Evolutionary conservation across 2,329 filamentous ascomycete genomes (phyloP), one percentile per base, ranked within the genome.

Genomic region (Scedosporium boydii): DNA sequence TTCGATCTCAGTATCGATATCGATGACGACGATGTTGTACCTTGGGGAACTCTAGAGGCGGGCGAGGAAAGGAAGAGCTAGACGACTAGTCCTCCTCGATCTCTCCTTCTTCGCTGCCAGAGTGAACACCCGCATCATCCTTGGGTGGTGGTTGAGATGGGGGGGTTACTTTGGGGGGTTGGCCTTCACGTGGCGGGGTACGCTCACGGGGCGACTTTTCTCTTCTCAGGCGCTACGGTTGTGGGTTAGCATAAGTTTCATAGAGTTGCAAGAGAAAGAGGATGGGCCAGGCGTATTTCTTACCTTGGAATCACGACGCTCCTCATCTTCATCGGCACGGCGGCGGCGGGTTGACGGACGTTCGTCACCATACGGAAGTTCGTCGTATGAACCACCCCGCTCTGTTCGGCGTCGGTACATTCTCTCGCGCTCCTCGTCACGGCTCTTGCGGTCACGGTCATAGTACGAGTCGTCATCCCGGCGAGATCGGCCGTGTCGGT

Each of bases 81-180:
- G 61, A 63, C 59, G 12, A 21, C 71, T 77, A 85, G 68, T 86
- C 84, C 79, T 98, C 93, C 75, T 96, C 95, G 69, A 99, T 98
- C 78, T 99, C 95, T 60, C 95, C 95, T 76, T 99, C 95, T 77
- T 99, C 95, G 71, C 93, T 97, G 61, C 95, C 95, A 64, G 90
- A 93, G 70, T 90, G 87, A 62, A 92, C 80, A 62, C 81, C 83
- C 58, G 81, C 78, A 60, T 85, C 79, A 66, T 89, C 86, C 69
- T 78, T 78, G 44, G 66, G 64, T n/a, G 66, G 59, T 42, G 66
- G 63, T 46, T 70, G 67, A 27, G 78, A 78, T 51, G 83, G 82
- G 59, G 82, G 83, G 74, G 80, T 87, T 73, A 80, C 82, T 72
- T 80, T 63, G 29, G 56, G 82, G 70, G 80, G 78, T 70, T 78